phyloP scores from a whole-genome alignment of 2,329 filamentous ascomycete genomes.

The Calonectria pseudoturangicola region DNA sequence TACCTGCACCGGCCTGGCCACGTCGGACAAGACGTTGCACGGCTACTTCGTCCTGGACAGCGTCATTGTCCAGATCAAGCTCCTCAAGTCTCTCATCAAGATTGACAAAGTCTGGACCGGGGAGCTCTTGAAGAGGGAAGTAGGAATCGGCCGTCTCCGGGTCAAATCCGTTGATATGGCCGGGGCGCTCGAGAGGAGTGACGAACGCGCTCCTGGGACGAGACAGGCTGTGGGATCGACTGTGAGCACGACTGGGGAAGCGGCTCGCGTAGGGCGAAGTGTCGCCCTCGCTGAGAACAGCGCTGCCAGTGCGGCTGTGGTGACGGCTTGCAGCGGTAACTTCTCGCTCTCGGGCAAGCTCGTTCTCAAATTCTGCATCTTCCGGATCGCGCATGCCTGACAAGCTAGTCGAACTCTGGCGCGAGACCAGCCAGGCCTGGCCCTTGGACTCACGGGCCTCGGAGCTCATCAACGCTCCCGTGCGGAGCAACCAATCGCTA shows the following conservation, averaged over 20 bases:
- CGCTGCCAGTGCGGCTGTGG: slow-evolving; percentile 68
- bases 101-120: slow-evolving; percentile 78
- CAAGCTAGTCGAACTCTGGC: slow-evolving; percentile 79
- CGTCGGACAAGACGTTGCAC: slow-evolving; percentile 74
- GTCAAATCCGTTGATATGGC: slow-evolving; percentile 61
- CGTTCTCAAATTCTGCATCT: slow-evolving; percentile 71
- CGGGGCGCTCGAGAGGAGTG: slow-evolving; percentile 65
- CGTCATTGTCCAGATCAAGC: slow-evolving; percentile 70
- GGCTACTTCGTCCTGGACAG: slow-evolving; percentile 72
- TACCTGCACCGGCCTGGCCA: slow-evolving; percentile 70
- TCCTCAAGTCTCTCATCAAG: slow-evolving; percentile 76
- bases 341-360: slow-evolving; percentile 71
- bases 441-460: slow-evolving; percentile 81
- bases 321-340: slow-evolving; percentile 64
- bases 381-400: slow-evolving; percentile 70
- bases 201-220: slow-evolving; percentile 63
- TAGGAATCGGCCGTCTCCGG: slow-evolving; percentile 46
- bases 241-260: slow-evolving; percentile 69
- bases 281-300: slow-evolving; percentile 61
- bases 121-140: slow-evolving; percentile 55
- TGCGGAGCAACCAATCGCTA: slow-evolving; percentile 79
- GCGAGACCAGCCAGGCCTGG: slow-evolving; percentile 80
- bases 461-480: slow-evolving; percentile 77
- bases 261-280: slow-evolving; percentile 64
- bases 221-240: slow-evolving; percentile 62